Base-by-base conservation (phyloP, 129 eudicot genomes). In the Lactuca sativa region DNA sequence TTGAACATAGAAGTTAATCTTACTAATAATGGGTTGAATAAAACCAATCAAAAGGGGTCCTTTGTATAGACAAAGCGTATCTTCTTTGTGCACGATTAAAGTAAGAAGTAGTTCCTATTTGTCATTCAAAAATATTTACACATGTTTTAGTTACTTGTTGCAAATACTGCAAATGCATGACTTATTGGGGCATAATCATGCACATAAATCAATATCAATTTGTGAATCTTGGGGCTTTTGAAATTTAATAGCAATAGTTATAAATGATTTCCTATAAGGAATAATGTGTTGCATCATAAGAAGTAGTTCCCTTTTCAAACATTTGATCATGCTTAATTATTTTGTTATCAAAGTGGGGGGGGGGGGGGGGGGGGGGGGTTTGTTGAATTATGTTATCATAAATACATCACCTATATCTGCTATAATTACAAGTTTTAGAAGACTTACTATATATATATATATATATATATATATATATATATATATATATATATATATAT, bases 381-480 rank as follows among this genome's bases (percentile, higher is more conserved):
- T n/a, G n/a, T n/a, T n/a, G n/a, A n/a, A n/a, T n/a, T n/a, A n/a
- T n/a, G n/a, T n/a, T n/a, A 57, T 61, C 48, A n/a, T 31, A 44
- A 15, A 32, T 49, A 33, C 47, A n/a, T 55, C 10, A 74, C 43
- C 8, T 15, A n/a, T 41, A 73, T 62, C 36, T 62, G 15, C 44
- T 56, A 44, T 44, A 57, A 25, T 34, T 48, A 44, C 73, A 66
- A 11, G 38, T 62, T 53, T 56, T 34, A 8, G 51, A 43, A 48
- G 57, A 67, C 52, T 71, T 62, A 53, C 56, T 65, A 59, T 58
- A 55, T 25, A 25, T n/a, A n/a, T n/a, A n/a, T n/a, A n/a, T n/a
- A n/a, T n/a, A n/a, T n/a, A n/a, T n/a, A n/a, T n/a, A n/a, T n/a
- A n/a, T n/a, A n/a, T n/a, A n/a, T n/a, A n/a, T n/a, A n/a, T n/a